Evolutionary conservation across 345 rosid genomes (phyloP).

Genomic region (Triadica sebifera): DNA sequence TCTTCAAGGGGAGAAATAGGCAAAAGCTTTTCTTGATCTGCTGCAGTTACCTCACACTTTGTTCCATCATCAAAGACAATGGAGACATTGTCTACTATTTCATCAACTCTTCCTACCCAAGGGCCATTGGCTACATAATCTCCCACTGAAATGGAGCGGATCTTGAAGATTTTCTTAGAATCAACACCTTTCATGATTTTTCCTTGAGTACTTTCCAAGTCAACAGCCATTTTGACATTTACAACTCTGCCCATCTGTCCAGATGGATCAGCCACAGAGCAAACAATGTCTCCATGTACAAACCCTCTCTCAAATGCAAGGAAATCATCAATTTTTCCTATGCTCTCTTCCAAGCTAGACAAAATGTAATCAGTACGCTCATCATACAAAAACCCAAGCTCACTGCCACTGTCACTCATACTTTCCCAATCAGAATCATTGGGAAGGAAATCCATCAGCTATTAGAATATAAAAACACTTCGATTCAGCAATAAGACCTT

Average conservation of each 20-base stretch:
- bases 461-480: constrained; percentile 20
- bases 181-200: constrained; percentile 50
- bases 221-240: constrained; percentile 50
- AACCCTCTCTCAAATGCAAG: constrained; percentile 83
- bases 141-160: constrained; percentile 59
- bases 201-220: constrained; percentile 63
- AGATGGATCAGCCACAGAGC: constrained; percentile 51
- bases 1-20: constrained; percentile 72
- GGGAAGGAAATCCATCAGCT: constrained; percentile 59
- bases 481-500: constrained; percentile 6
- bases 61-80: constrained; percentile 74
- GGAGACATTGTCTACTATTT: constrained; percentile 61
- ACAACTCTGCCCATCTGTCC: constrained; percentile 84
- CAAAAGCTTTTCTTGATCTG: constrained; percentile 54
- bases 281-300: constrained; percentile 67
- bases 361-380: constrained; percentile 67
- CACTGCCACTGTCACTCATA: constrained; percentile 79
- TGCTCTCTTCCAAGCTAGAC: constrained; percentile 77
- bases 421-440: constrained; percentile 89
- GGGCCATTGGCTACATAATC: constrained; percentile 73
- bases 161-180: constrained; percentile 56
- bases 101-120: constrained; percentile 77
- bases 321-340: constrained; percentile 85
- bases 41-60: constrained; percentile 52
- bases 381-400: constrained; percentile 47